phyloP scores from a whole-genome alignment of 306 rosid genomes.

The Malus orientalis region DNA sequence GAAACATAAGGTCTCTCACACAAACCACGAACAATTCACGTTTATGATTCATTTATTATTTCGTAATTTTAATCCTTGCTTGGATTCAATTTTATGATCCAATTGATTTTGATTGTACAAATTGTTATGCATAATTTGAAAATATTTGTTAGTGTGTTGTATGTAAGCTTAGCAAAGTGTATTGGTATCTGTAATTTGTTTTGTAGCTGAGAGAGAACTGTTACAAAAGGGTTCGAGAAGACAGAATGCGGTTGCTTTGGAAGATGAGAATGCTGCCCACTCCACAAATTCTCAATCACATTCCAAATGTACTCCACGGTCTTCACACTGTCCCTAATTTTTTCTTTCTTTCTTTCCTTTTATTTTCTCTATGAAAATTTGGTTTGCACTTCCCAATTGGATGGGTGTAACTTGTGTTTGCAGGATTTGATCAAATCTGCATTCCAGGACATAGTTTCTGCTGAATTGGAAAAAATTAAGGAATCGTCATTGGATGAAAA shows the following conservation, averaged over 20 bases:
- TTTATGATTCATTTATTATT: not conserved
- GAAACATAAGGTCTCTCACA: constrained; percentile 48
- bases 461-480: constrained; percentile 60
- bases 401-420: not conserved
- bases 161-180: not conserved
- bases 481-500: constrained; percentile 20
- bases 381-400: not conserved
- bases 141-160: not conserved
- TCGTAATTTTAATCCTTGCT: not conserved
- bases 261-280: constrained; percentile 38
- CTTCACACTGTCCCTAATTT: not conserved
- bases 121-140: not conserved
- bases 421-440: constrained; percentile 45
- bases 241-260: constrained; percentile 71
- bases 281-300: constrained; percentile 20
- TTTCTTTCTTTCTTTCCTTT: not conserved
- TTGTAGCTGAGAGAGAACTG: constrained; percentile 71
- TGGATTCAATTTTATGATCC: not conserved
- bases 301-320: constrained; percentile 26
- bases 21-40: not conserved
- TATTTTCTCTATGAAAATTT: not conserved
- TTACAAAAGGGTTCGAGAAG: constrained; percentile 61
- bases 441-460: constrained; percentile 53
- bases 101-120: not conserved
- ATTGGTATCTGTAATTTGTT: not conserved